phyloP scores from a whole-genome alignment of 2,329 filamentous ascomycete species.

The Pyrenophora seminiperda region DNA sequence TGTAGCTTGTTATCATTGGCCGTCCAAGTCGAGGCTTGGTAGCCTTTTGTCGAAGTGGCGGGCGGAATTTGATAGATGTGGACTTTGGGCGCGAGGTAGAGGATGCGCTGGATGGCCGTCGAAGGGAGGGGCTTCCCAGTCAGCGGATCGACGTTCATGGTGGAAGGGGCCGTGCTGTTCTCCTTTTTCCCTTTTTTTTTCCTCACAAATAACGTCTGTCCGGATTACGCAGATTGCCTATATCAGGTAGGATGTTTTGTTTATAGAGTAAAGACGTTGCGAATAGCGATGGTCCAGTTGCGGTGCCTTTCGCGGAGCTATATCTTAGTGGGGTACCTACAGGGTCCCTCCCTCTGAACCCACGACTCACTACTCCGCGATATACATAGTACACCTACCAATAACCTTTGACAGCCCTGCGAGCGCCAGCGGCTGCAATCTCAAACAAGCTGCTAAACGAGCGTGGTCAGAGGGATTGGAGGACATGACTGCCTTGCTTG shows the following conservation, averaged over 20 bases:
- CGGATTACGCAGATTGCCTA: background rate
- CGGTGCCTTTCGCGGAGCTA: background rate
- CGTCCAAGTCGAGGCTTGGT: constrained; percentile 80
- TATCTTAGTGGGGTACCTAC: constrained; percentile 28
- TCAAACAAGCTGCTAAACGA: constrained; percentile 31
- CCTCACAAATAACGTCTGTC: too few relatives aligned
- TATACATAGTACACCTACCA: background rate
- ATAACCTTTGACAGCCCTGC: constrained; percentile 3
- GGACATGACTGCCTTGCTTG: constrained; percentile 26
- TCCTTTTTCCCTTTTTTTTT: background rate
- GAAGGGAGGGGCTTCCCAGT: constrained; percentile 70
- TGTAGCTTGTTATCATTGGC: constrained; percentile 66
- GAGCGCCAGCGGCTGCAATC: constrained; percentile 29
- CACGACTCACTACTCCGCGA: background rate
- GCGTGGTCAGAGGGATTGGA: constrained; percentile 40
- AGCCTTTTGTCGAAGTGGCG: constrained; percentile 75
- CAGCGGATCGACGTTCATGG: constrained; percentile 72
- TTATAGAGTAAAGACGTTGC: background rate
- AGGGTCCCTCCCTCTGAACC: background rate
- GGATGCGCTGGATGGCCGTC: constrained; percentile 82
- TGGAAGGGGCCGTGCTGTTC: background rate
- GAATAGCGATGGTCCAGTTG: background rate
- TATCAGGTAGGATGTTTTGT: background rate
- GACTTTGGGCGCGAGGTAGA: constrained; percentile 74
- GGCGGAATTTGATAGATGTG: constrained; percentile 90